Evolutionary conservation across 192 early-diverging fungal genomes (phyloP).

Genomic region (Diversispora eburnea): DNA sequence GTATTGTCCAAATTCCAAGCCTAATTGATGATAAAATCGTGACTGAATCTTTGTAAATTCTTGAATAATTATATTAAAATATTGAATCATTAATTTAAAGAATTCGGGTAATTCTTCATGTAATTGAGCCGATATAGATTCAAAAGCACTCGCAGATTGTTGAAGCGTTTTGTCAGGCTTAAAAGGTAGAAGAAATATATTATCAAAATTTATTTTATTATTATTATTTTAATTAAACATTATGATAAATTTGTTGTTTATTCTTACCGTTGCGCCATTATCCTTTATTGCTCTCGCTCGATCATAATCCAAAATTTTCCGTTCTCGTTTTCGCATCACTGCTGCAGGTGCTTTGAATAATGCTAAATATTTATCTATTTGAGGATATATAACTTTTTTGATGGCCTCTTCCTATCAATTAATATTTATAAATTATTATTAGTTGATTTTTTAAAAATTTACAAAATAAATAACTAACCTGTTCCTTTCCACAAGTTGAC

Average conservation of each 20-base stretch:
- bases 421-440: no score
- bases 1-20: constrained; percentile 38
- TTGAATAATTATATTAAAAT: constrained; percentile 57
- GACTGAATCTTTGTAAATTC: constrained; percentile 56
- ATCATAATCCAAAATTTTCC: constrained; percentile 72
- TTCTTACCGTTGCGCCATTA: constrained; percentile 54
- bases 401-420: constrained; percentile 22
- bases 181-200: background rate
- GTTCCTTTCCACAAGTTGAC: constrained; percentile 21
- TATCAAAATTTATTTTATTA: background rate
- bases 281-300: constrained; percentile 54
- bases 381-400: constrained; percentile 43
- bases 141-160: constrained; percentile 62
- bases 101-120: constrained; percentile 71
- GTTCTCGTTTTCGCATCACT: constrained; percentile 69
- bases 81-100: constrained; percentile 51
- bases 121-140: constrained; percentile 67
- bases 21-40: constrained; percentile 46
- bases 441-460: no score
- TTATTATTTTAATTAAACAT: background rate
- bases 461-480: background rate
- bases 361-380: constrained; percentile 48
- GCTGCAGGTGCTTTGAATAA: constrained; percentile 60
- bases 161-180: constrained; percentile 62
- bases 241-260: background rate